Evolutionary conservation across 2,329 filamentous ascomycete species (phyloP).

Genomic region (Colletotrichum falcatum): DNA sequence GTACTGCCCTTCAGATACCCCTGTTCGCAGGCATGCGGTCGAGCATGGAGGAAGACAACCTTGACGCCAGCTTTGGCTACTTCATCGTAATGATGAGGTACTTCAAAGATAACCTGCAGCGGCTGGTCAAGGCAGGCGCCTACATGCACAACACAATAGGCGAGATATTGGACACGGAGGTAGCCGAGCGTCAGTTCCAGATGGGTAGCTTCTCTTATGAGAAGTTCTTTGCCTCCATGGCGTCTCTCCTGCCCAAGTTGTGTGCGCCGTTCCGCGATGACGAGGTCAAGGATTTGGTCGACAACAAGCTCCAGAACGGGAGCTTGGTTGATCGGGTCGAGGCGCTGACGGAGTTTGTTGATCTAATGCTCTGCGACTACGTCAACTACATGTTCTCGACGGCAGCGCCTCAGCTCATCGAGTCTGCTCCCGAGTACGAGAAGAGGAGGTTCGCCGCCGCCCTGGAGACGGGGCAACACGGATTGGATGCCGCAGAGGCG

Average conservation of each 20-base stretch:
- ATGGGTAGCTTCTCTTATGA: constrained; percentile 83
- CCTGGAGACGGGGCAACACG: constrained; percentile 65
- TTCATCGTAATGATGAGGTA: constrained; percentile 78
- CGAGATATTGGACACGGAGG: constrained; percentile 79
- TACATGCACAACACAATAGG: constrained; percentile 80
- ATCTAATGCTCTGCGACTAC: constrained; percentile 83
- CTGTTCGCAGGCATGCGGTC: constrained; percentile 69
- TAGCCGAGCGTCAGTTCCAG: constrained; percentile 76
- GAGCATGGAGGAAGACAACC: constrained; percentile 75
- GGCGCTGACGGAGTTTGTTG: constrained; percentile 79
- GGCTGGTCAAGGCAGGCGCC: constrained; percentile 77
- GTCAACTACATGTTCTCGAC: constrained; percentile 83
- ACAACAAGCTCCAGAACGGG: constrained; percentile 69
- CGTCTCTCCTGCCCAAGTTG: constrained; percentile 79
- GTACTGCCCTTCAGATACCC: constrained; percentile 60
- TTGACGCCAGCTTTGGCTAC: constrained; percentile 74
- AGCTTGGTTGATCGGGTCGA: constrained; percentile 82
- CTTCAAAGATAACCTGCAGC: constrained; percentile 78
- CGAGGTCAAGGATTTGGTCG: constrained; percentile 76
- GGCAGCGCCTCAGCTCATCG: constrained; percentile 77
- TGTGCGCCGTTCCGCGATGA: constrained; percentile 85
- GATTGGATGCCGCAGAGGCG: constrained; percentile 69
- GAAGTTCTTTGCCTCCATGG: constrained; percentile 83
- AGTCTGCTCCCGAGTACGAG: constrained; percentile 79
- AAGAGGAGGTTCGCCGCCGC: constrained; percentile 77